phyloP scores from a whole-genome alignment of 2,329 filamentous ascomycete genomes.

The Fusarium zealandicum region DNA sequence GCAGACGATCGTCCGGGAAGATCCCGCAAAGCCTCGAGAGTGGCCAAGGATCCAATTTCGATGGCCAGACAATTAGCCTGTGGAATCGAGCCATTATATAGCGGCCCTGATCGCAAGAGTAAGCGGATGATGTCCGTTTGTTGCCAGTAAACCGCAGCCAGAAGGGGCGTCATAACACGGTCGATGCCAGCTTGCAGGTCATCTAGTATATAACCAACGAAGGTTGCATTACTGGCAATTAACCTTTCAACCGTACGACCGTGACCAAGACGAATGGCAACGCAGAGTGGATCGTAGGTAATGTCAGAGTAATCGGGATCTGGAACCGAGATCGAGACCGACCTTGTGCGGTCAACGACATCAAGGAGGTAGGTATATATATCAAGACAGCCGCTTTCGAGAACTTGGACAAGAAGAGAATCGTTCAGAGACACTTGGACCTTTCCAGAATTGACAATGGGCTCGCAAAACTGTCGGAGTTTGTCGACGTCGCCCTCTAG shows the following conservation, averaged over 20 bases:
- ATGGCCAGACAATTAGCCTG: conserved; percentile 37
- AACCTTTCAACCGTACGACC: conserved; percentile 21
- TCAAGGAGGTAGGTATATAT: conserved; percentile 42
- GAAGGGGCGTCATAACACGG: conserved; percentile 40
- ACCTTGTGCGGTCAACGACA: conserved; percentile 37
- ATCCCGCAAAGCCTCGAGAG: conserved; percentile 30
- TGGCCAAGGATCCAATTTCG: conserved; percentile 19
- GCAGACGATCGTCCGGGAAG: conserved; percentile 4
- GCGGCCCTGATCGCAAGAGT: conserved; percentile 27
- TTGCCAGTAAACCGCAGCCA: conserved; percentile 42
- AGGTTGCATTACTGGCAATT: conserved; percentile 27
- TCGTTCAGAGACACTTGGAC: conserved; percentile 37
- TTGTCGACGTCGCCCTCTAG: conserved; percentile 36
- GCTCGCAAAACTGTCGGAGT: conserved; percentile 41
- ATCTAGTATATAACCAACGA: conserved; percentile 34
- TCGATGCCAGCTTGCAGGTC: conserved; percentile 6
- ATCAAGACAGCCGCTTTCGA: conserved; percentile 35
- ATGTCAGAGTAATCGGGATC: conserved; percentile 35
- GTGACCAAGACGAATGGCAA: conserved; percentile 42
- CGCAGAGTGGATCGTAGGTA: conserved; percentile 41
- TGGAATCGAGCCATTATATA: conserved; percentile 29
- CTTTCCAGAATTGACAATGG: conserved; percentile 39
- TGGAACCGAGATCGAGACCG: conserved; percentile 3
- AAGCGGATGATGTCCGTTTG: conserved; percentile 33
- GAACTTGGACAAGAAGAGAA: conserved; percentile 36